Evolutionary conservation across 2,329 filamentous ascomycete genomes (phyloP), one percentile per base, ranked within the genome.

Genomic region (Aspergillus thermomutatus): DNA sequence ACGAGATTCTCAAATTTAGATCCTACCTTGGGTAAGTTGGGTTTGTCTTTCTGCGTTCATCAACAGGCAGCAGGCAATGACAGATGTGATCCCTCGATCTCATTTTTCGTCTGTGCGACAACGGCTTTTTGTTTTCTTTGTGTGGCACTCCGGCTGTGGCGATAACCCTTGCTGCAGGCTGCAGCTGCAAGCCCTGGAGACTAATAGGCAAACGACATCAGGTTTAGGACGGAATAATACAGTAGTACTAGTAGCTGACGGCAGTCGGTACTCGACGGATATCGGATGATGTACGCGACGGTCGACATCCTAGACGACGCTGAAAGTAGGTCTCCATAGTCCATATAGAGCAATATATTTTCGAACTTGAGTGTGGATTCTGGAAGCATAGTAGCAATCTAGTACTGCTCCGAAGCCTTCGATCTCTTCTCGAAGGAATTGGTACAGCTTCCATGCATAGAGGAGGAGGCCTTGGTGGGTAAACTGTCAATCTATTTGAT

Each of bases 21-120:
- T 21, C 40, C 7, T 21, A 11, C n/a, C n/a, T n/a, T n/a, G n/a
- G n/a, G n/a, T n/a, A n/a, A n/a, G n/a, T n/a, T n/a, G 10, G 4
- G 19, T 43, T 43, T 21, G 8, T 23, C n/a, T 21, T 21, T 43
- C 19, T 11, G n/a, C 8, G 40, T 43, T 21, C 10, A 19, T 23
- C 8, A 11, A 8, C 19, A 11, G 40, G 10, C 4, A 45, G 11
- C 21, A 4, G 9, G 10, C 8, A 45, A 6, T 45, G 41, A 23
- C n/a, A 23, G 21, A 23, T 21, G 41, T 45, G 41, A 45, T 17
- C 17, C 41, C 41, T 46, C n/a, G 21, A 46, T 26, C 43, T 14
- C 19, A 21, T 51, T 52, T 47, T 26, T 47, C 34, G 67, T 67
- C 67, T 66, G 66, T 69, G 67, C 66, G 59, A 65, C 57, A 66